A percentile compares a stretch with the other conserved stretches of the same genome.
phyloP scores from a whole-genome alignment of 495 filamentous ascomycete genomes.

The Penicillium odoratum region DNA sequence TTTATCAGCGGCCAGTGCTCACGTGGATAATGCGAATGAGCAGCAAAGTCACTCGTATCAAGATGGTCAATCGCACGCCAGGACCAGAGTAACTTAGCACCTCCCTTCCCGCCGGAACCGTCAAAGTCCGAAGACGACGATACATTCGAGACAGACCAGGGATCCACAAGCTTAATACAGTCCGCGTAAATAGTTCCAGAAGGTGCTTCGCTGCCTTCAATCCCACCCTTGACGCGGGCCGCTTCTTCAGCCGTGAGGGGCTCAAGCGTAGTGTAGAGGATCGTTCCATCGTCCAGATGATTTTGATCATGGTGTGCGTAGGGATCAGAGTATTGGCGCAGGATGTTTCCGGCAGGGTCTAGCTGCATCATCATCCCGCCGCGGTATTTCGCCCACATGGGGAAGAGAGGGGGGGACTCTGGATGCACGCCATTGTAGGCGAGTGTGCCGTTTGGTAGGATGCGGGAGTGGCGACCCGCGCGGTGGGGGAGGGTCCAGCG shows the following conservation, averaged over 20 bases:
- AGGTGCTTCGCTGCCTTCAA: slow-evolving; percentile 39
- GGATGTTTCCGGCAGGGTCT: slow-evolving; percentile 32
- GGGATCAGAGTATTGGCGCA: slow-evolving; percentile 42
- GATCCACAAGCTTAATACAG: slow-evolving; percentile 46
- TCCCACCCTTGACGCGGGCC: slow-evolving; percentile 36
- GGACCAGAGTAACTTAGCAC: slow-evolving; percentile 39
- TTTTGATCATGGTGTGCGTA: slow-evolving; percentile 49
- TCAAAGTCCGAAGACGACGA: slow-evolving; percentile 32
- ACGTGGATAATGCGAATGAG: slow-evolving; percentile 42
- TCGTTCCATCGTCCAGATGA: slow-evolving; percentile 42
- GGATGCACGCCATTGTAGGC: slow-evolving; percentile 47
- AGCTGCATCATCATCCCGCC: slow-evolving; percentile 48
- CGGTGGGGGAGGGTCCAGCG: slow-evolving; percentile 44
- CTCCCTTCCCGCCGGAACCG: slow-evolving; percentile 20
- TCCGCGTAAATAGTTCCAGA: slow-evolving; percentile 42
- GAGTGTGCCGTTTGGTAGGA: slow-evolving; percentile 44
- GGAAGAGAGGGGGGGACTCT: slow-evolving; percentile 40
- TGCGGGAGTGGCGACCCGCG: slow-evolving; percentile 41
- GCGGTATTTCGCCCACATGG: slow-evolving; percentile 48
- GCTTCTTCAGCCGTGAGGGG: slow-evolving; percentile 37
- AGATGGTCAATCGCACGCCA: slow-evolving; percentile 47
- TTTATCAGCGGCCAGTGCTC: slow-evolving; percentile 51
- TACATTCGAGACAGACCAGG: slow-evolving; percentile 14
- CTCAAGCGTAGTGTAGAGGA: slow-evolving; percentile 46
- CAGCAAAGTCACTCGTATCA: slow-evolving; percentile 30